Evolutionary conservation across 1,284 basidiomycete genomes (phyloP), one percentile per base, ranked within the genome.

Genomic region (Ganoderma meredithae): DNA sequence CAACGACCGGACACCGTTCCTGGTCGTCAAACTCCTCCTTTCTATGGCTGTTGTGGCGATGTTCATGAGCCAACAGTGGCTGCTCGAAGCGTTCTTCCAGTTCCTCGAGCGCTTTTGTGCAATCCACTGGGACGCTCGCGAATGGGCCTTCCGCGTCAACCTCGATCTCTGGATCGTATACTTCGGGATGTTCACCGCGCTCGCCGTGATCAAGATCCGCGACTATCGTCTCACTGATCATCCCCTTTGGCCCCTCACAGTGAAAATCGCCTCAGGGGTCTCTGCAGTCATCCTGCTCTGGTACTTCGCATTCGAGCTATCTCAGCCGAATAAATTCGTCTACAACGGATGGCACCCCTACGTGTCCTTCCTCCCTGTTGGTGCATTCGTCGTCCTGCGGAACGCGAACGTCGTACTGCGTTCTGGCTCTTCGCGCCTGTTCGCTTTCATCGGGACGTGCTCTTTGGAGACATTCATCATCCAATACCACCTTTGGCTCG

Each of bases 131-230:
- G 93, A 91, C 3, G 90, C 94, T 6, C 84, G 81, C 33, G 95
- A 97, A 81, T 96, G 94, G 94, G 83, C 84, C 1, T 97, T 97
- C 85, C 90, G 95, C 53, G 90, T 95, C 72, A 91, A 87, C 25
- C 88, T 97, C 69, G 95, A 97, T 81, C 84, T 95, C 59, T 96
- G 90, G 85, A 93, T 96, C 74, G 93, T 95, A 40, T 96, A 95
- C 81, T 84, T 86, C 49, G 95, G 95, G 55, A 95, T 96, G 93
- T 80, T 95, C 72, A 81, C 88, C 31, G 90, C 95, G 0, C 81
- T 95, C 66, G 86, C 84, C 1, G 88, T 86, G 77, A 89, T 94
- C 83, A 96, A 95, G 80, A 81, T 90, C 69, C 90, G 91, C 36
- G 93, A 96, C 72, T 77, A 86, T 72, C 86, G 88, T 52, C 76